phyloP scores from a whole-genome alignment of 371 early-diverging fungal genomes.

The Syncephalastrum racemosum region DNA sequence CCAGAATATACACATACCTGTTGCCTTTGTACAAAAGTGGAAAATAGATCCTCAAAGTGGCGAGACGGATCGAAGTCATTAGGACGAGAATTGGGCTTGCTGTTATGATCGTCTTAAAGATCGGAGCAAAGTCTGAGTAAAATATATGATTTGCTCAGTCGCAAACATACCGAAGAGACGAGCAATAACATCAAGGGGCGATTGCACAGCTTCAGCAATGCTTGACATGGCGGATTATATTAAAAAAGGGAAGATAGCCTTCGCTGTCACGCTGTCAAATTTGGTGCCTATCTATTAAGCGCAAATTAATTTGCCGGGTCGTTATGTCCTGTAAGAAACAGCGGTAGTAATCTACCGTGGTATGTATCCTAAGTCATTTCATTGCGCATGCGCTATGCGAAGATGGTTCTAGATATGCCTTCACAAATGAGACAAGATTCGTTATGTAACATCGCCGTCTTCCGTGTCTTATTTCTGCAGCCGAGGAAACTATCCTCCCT shows the following conservation, averaged over 20 bases:
- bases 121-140: neutral
- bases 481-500: too few species aligned
- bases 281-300: neutral
- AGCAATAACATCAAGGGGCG: constrained; percentile 12
- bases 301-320: too few species aligned
- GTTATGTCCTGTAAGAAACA: too few species aligned
- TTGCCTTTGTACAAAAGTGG: constrained; percentile 5
- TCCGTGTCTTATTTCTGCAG: too few species aligned
- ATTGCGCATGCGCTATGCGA: too few species aligned
- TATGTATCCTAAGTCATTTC: too few species aligned
- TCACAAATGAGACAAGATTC: too few species aligned
- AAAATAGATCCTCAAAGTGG: constrained; percentile 18
- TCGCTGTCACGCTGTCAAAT: neutral
- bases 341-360: too few species aligned
- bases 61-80: constrained; percentile 22
- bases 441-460: too few species aligned
- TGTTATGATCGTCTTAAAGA: constrained; percentile 15
- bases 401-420: too few species aligned
- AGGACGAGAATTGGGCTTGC: constrained; percentile 10
- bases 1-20: constrained; percentile 14
- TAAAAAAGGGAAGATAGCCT: constrained; percentile 5
- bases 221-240: constrained; percentile 8
- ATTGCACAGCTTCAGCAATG: constrained; percentile 12
- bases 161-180: constrained; percentile 16
- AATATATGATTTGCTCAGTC: neutral